Conservation (phyloP, 306 rosid genomes). For the Dryas alaskensis region DNA sequence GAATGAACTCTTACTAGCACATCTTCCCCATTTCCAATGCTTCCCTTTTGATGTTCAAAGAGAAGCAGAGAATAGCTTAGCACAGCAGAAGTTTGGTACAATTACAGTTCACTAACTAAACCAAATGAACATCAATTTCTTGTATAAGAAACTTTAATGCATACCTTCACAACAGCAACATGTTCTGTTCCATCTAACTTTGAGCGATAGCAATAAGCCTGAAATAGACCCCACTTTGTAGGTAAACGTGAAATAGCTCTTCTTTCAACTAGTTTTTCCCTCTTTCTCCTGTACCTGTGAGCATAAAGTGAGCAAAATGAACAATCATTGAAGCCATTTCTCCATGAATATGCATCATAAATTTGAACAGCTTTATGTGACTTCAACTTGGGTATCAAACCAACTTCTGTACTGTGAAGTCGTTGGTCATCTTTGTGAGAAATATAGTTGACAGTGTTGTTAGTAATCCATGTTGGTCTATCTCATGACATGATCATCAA, state of each 20-base stretch:
- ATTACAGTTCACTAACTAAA: neutral
- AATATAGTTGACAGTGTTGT: too few relatives aligned
- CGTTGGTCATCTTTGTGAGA: too few relatives aligned
- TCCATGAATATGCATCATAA: too few relatives aligned
- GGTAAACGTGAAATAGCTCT: slow-evolving; percentile 59
- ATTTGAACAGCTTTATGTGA: too few relatives aligned
- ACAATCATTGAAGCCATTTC: neutral
- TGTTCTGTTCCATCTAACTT: slow-evolving; percentile 79
- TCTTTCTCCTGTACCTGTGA: slow-evolving; percentile 71
- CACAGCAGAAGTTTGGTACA: neutral
- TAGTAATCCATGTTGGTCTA: too few relatives aligned
- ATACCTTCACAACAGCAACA: slow-evolving; percentile 72
- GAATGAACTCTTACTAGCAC: slow-evolving; percentile 83
- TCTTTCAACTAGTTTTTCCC: slow-evolving; percentile 81
- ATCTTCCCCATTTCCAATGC: slow-evolving; percentile 65
- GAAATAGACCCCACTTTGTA: slow-evolving; percentile 79
- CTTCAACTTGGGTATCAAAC: too few relatives aligned
- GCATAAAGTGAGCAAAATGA: slow-evolving; percentile 9
- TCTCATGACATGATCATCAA: too few relatives aligned
- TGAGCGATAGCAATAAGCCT: slow-evolving; percentile 71
- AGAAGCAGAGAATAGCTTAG: neutral
- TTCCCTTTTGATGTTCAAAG: slow-evolving; percentile 43
- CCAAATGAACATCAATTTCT: neutral
- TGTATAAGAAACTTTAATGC: neutral
- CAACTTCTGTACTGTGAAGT: too few relatives aligned